Evolutionary conservation across 768 basidiomycete genomes (phyloP), one percentile per base, ranked within the genome.

Genomic region (Rhizopogon salebrosus): DNA sequence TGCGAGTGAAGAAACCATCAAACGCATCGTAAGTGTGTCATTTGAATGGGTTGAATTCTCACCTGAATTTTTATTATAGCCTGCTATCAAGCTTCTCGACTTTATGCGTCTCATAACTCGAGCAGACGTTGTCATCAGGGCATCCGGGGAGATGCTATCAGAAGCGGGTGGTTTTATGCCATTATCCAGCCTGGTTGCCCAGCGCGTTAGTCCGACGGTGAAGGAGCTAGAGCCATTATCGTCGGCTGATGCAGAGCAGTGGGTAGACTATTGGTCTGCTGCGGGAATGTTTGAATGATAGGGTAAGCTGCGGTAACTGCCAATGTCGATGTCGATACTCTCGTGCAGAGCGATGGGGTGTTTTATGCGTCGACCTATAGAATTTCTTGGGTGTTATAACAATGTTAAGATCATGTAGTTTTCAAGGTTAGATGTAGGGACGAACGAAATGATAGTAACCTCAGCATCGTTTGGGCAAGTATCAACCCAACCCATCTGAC

Each of bases 21-120:
- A 26, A 3, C 23, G 26, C 24, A 29, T 51, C 7, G 49, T 51
- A 29, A 24, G 49, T 52, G 4, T 10, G 9, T 1, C 14, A 54
- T 69, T 1, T 71, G 73, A 70, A 52, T 74, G 1, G 66, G 71
- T 11, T 63, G 66, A 54, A 10, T 52, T n/a, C 31, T 37, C 39
- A 5, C 8, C 13, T 13, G 20, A 7, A 13, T 4, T 29, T n/a
- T 6, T 39, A 29, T 26, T 10, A 2, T 54, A 67, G 66, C 66
- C 66, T 43, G 66, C 64, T 16, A 56, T 63, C 35, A 66, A 67
- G 50, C 56, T 67, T 1, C 41, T 67, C 2, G 59, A 60, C 22
- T 66, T 62, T 46, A 62, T 63, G 51, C 63, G 58, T 16, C 20
- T 20, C 72, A 29, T 41, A 49, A 39, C 55, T 35, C 40, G 31